Base-by-base conservation (phyloP, 2,329 filamentous ascomycete genomes). In the Knufia petricola region DNA sequence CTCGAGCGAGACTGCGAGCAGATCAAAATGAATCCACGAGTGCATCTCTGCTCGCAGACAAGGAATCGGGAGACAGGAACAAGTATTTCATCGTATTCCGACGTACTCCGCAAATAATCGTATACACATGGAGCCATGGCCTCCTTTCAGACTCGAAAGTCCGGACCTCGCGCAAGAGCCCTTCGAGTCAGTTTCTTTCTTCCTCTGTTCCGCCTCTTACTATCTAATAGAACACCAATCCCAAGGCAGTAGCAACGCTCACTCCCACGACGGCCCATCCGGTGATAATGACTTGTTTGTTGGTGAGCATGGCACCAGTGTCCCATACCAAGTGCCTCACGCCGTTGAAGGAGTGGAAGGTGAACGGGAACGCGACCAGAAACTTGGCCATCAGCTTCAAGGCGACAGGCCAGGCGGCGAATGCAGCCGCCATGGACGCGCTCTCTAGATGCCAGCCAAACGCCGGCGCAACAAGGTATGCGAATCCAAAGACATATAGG, bases 401-500 rank as follows among this genome's bases (percentile, higher is more conserved):
- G 13, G 70, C 66, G 8, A 78, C 52, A 1, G 81, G 80, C 65
- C 80, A 76, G 37, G 75, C 70, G 4, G 73, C 82, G 61, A 86
- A 81, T 20, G 76, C 72, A 28, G 80, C 80, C 6, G 79, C 81
- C 60, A 86, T 65, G 19, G 72, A 76, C 19, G 76, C 76, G 23
- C 73, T 77, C 64, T 84, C 81, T 46, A 86, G 65, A 62, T 85
- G 79, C 76, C 77, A 82, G 56, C 83, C 89, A 48, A 87, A 67
- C 37, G 84, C 69, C 3, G 89, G 89, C 0, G 87, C 82, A 56
- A 78, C 78, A 53, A 95, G 82, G 75, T 95, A 95, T 48, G 83
- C 79, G 57, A 81, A 68, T 55, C 84, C 81, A 73, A 87, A 95
- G 64, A 79, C 67, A 76, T 95, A 95, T 55, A 94, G 75, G 43